phyloP scores from a whole-genome alignment of 768 basidiomycete genomes.

The Lactifluus rugatus region DNA sequence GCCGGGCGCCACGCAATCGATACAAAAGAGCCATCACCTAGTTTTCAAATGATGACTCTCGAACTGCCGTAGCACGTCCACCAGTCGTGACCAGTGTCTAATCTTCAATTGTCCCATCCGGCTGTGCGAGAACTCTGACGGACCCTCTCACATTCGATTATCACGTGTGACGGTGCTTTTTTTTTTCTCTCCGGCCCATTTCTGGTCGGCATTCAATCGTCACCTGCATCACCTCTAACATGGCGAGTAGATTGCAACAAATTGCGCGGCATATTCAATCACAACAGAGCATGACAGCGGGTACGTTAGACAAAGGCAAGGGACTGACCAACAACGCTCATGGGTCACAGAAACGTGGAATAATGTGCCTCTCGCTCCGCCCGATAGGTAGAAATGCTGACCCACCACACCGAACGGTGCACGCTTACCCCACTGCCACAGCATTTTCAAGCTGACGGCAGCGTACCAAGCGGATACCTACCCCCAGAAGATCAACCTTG shows the following conservation, averaged over 20 bases:
- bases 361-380: slow-evolving; percentile 70
- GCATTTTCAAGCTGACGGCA: slow-evolving; percentile 86
- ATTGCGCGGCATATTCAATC: slow-evolving; percentile 42
- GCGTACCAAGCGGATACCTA: slow-evolving; percentile 75
- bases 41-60: neutral
- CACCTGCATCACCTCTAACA: slow-evolving; percentile 23
- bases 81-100: too few species aligned
- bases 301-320: slow-evolving; percentile 28
- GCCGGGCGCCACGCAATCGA: neutral
- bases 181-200: neutral
- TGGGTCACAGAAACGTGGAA: slow-evolving; percentile 55
- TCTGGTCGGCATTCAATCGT: neutral
- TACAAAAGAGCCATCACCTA: neutral
- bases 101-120: neutral
- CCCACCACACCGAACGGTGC: neutral
- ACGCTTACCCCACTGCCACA: slow-evolving; percentile 25
- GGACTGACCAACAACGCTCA: slow-evolving; percentile 9
- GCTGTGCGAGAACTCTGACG: neutral
- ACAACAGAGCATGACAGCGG: slow-evolving; percentile 29
- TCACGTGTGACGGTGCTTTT: neutral
- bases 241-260: slow-evolving; percentile 54
- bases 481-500: slow-evolving; percentile 79
- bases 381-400: slow-evolving; percentile 56
- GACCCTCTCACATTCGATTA: neutral
- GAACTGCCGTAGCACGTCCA: neutral